Percentiles rank a stretch among this genome's conserved stretches.
Conservation (phyloP, 176 grass and related monocot genomes). For the Aegilops longissima region DNA sequence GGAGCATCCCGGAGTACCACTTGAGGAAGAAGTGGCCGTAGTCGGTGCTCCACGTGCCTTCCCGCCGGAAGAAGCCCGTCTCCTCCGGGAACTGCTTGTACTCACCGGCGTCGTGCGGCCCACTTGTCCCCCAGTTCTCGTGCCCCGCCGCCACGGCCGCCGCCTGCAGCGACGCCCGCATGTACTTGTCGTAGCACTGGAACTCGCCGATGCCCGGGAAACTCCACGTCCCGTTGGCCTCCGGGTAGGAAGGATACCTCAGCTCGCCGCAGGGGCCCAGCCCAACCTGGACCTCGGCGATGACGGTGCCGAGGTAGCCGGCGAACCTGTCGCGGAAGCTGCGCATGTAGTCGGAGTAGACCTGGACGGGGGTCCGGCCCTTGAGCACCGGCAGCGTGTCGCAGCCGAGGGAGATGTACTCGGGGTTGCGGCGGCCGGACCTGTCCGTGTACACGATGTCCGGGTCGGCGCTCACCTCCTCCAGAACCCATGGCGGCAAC, state of each 20-base stretch:
- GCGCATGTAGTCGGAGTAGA: conserved; percentile 92
- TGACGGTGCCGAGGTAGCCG: conserved; percentile 66
- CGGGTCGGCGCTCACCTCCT: conserved; percentile 69
- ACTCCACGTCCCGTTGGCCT: conserved; percentile 91
- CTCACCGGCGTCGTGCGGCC: conserved; percentile 85
- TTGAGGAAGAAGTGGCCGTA: conserved; percentile 84
- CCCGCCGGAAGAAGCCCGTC: conserved; percentile 83
- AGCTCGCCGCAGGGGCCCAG: conserved; percentile 96
- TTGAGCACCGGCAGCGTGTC: conserved; percentile 75
- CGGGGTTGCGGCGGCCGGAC: conserved; percentile 79
- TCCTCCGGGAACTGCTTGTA: conserved; percentile 99
- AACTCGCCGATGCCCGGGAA: conserved; percentile 98
- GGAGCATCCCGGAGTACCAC: conserved; percentile 91
- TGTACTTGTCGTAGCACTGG: conserved; percentile 96
- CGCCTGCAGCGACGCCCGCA: conserved; percentile 71
- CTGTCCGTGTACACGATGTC: conserved; percentile 90
- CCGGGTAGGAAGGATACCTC: conserved; percentile 92
- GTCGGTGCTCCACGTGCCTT: conserved; percentile 92
- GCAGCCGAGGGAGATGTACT: conserved; percentile 94
- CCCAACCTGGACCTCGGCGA: conserved; percentile 91
- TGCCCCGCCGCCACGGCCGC: conserved; percentile 54
- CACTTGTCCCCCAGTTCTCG: conserved; percentile 67
- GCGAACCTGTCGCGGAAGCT: conserved; percentile 80
- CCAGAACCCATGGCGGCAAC: conserved; percentile 76
- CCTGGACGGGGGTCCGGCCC: conserved; percentile 88